Percentiles rank a stretch among this genome's conserved stretches.
phyloP scores from a whole-genome alignment of 345 rosid species.

The Balakata baccata region DNA sequence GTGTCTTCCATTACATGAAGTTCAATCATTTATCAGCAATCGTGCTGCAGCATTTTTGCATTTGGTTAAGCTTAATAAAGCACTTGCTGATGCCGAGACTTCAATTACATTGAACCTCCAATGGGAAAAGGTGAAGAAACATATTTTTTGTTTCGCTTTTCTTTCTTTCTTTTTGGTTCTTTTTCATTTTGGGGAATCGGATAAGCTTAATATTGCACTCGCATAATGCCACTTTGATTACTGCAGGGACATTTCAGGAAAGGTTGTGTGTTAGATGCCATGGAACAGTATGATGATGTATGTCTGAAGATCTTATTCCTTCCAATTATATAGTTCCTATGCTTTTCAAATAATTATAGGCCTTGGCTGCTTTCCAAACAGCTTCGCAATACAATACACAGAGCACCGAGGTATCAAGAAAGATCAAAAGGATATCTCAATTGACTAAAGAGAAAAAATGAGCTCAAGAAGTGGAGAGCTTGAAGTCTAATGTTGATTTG shows the following conservation, averaged over 20 bases:
- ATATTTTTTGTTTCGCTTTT: too few species aligned
- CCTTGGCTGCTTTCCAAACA: slow-evolving; percentile 67
- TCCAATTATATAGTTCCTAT: background rate
- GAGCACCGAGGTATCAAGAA: slow-evolving; percentile 82
- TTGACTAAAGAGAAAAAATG: slow-evolving; percentile 74
- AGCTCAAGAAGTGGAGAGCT: slow-evolving; percentile 75
- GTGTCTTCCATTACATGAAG: slow-evolving; percentile 6
- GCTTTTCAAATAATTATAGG: slow-evolving; percentile 38
- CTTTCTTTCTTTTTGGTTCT: too few species aligned
- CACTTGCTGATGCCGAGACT: slow-evolving; percentile 85
- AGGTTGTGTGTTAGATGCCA: slow-evolving; percentile 92
- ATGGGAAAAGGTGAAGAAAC: slow-evolving; percentile 73
- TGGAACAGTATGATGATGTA: slow-evolving; percentile 91
- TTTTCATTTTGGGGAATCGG: too few species aligned
- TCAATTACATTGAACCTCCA: slow-evolving; percentile 76
- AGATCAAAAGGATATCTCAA: slow-evolving; percentile 70
- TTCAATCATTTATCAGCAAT: slow-evolving; percentile 51
- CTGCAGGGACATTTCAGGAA: slow-evolving; percentile 89
- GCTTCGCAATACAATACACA: slow-evolving; percentile 72
- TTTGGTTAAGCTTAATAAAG: slow-evolving; percentile 86
- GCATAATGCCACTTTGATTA: slow-evolving; percentile 14
- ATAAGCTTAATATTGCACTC: slow-evolving; percentile 9
- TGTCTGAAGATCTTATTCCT: slow-evolving; percentile 13
- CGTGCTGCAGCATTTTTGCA: slow-evolving; percentile 94
- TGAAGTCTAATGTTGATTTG: slow-evolving; percentile 76